phyloP scores from a whole-genome alignment of 2,329 filamentous ascomycete species.

The Alternaria conjuncta region DNA sequence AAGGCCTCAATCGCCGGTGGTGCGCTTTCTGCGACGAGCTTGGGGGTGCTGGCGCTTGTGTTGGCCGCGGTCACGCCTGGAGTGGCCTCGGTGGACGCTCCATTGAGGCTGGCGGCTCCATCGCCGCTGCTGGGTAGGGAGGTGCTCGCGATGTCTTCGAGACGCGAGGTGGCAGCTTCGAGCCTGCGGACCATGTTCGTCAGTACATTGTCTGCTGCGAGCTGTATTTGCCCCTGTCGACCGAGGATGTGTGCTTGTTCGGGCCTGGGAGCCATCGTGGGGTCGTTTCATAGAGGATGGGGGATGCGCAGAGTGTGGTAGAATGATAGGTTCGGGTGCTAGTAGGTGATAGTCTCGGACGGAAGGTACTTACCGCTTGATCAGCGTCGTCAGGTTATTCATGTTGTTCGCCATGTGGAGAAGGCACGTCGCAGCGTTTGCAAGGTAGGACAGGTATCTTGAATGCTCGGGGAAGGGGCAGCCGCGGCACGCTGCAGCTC shows the following conservation, averaged over 20 bases:
- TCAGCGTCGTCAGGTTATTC: slow-evolving; percentile 95
- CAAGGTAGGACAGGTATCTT: slow-evolving; percentile 31
- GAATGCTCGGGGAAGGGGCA: slow-evolving; percentile 33
- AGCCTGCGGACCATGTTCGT: slow-evolving; percentile 69
- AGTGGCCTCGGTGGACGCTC: slow-evolving; percentile 39
- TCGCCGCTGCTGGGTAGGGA: slow-evolving; percentile 48
- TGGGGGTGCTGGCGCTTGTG: slow-evolving; percentile 45
- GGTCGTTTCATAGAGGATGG: neutral
- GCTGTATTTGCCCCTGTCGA: slow-evolving; percentile 23
- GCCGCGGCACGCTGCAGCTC: slow-evolving; percentile 34
- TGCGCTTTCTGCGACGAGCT: slow-evolving; percentile 48
- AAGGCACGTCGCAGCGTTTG: slow-evolving; percentile 30
- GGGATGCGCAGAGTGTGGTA: neutral
- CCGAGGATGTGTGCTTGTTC: slow-evolving; percentile 19
- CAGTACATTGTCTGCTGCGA: slow-evolving; percentile 52
- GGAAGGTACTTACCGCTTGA: slow-evolving; percentile 79
- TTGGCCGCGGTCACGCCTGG: slow-evolving; percentile 40
- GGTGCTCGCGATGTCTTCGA: slow-evolving; percentile 95
- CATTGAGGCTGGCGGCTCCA: slow-evolving; percentile 27
- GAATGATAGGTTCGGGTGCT: neutral
- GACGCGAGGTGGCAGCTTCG: slow-evolving; percentile 92
- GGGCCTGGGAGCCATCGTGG: slow-evolving; percentile 14
- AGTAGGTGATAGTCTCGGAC: neutral
- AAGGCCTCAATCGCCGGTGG: slow-evolving; percentile 82
- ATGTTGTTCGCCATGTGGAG: slow-evolving; percentile 79